Conservation (phyloP, 495 filamentous ascomycete genomes). For the Lentithecium fluviatile region DNA sequence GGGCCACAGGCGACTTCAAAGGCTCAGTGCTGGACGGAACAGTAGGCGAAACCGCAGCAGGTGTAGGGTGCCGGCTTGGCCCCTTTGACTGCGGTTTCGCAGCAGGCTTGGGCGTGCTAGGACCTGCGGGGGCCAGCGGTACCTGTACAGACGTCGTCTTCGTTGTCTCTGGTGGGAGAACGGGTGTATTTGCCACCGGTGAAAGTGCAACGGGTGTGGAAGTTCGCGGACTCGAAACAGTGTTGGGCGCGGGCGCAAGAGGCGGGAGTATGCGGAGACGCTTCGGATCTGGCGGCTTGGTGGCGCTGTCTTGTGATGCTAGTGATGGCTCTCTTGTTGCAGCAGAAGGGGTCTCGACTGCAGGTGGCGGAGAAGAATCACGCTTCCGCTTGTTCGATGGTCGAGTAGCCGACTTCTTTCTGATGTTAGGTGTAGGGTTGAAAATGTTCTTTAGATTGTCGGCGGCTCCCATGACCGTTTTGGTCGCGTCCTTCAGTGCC, state of each 20-base stretch:
- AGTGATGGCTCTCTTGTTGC: constrained; percentile 20
- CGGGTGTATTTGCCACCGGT: constrained; percentile 24
- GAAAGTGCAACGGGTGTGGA: constrained; percentile 20
- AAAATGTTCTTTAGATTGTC: constrained; percentile 24
- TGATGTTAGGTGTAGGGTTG: constrained; percentile 2
- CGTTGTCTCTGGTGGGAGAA: constrained; percentile 34
- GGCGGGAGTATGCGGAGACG: constrained; percentile 17
- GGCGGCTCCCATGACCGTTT: constrained; percentile 48
- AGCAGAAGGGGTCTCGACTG: background rate
- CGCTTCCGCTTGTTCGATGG: constrained; percentile 42
- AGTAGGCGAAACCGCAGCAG: constrained; percentile 25
- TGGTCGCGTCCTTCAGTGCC: constrained; percentile 61
- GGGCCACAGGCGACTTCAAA: background rate
- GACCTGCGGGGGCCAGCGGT: constrained; percentile 39
- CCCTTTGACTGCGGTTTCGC: constrained; percentile 12
- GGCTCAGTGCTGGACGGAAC: constrained; percentile 1
- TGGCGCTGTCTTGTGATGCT: constrained; percentile 28
- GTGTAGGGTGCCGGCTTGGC: constrained; percentile 23
- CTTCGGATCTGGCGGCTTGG: constrained; percentile 26
- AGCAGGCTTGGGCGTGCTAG: constrained; percentile 22
- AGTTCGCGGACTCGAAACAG: constrained; percentile 28
- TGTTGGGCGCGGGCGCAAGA: constrained; percentile 23
- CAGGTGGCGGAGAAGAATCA: constrained; percentile 24
- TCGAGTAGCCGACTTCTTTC: constrained; percentile 14
- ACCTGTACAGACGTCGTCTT: constrained; percentile 37